Evolutionary conservation across 306 rosid genomes (phyloP).

Genomic region (Cucumis melo): DNA sequence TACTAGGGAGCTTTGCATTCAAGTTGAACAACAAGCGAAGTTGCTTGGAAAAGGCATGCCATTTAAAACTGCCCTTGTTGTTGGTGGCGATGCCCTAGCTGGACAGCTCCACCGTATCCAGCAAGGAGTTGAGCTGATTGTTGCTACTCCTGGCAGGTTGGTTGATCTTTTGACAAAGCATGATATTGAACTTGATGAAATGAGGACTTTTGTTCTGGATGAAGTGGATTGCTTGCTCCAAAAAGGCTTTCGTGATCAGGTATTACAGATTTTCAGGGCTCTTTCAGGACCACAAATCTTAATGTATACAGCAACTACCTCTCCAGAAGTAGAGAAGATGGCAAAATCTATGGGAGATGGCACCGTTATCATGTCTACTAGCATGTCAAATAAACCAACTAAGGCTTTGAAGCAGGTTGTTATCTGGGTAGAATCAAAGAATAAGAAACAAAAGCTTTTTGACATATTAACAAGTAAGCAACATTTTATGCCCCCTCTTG

Average conservation of each 20-base stretch:
- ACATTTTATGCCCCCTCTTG: constrained; percentile 71
- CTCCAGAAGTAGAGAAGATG: constrained; percentile 55
- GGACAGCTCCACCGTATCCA: constrained; percentile 63
- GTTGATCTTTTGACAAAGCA: constrained; percentile 61
- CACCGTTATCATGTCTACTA: constrained; percentile 35
- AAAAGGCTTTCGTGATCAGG: constrained; percentile 72
- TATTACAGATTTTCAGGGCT: constrained; percentile 59
- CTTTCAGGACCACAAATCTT: constrained; percentile 64
- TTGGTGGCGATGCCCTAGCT: constrained; percentile 80
- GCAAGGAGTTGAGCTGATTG: constrained; percentile 76
- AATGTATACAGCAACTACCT: constrained; percentile 75
- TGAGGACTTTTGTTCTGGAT: constrained; percentile 55
- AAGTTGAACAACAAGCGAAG: constrained; percentile 75
- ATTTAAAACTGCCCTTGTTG: constrained; percentile 83
- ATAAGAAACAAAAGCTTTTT: constrained; percentile 71
- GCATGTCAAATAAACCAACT: constrained; percentile 55
- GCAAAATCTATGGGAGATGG: constrained; percentile 39
- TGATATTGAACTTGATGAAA: constrained; percentile 46
- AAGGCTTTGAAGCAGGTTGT: constrained; percentile 71
- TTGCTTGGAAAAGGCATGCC: constrained; percentile 64
- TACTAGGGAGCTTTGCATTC: constrained; percentile 71
- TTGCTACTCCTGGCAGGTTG: constrained; percentile 77
- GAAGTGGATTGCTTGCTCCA: constrained; percentile 85
- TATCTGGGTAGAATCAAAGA: constrained; percentile 72
- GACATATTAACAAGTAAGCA: constrained; percentile 52